Conservation (phyloP, 2,329 filamentous ascomycete genomes). For the Sarocladiaceae sp. region DNA sequence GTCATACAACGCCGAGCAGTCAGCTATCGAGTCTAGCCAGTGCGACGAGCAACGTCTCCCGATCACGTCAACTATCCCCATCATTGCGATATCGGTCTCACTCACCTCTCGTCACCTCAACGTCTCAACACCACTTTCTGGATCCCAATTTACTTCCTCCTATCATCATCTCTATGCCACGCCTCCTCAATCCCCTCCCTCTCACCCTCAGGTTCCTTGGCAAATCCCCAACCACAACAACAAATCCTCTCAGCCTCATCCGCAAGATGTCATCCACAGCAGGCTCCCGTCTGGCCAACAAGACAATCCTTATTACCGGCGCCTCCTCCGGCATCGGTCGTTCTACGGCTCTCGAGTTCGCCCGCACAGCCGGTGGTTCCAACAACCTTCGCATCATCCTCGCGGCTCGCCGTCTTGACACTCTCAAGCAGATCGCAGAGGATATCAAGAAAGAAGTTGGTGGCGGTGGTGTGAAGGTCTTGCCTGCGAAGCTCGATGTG, state of each 20-base stretch:
- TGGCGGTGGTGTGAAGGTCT: constrained; percentile 74
- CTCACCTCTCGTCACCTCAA: background rate
- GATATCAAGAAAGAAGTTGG: constrained; percentile 73
- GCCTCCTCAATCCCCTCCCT: constrained; percentile 9
- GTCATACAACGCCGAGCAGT: too few species aligned
- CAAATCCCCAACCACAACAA: constrained; percentile 10
- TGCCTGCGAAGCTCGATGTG: constrained; percentile 82
- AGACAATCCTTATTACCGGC: constrained; percentile 88
- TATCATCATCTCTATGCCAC: background rate
- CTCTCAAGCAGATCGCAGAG: constrained; percentile 68
- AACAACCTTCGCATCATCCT: constrained; percentile 78
- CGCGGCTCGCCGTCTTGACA: constrained; percentile 81
- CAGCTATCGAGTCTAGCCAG: too few species aligned
- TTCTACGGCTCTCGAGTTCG: constrained; percentile 85
- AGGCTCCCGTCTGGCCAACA: constrained; percentile 83
- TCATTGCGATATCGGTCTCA: background rate
- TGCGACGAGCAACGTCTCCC: background rate
- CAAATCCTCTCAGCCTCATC: background rate
- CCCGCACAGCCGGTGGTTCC: constrained; percentile 69
- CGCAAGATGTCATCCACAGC: constrained; percentile 53
- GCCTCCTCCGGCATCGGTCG: constrained; percentile 90
- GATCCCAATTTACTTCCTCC: background rate
- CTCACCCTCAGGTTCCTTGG: constrained; percentile 10
- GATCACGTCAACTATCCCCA: background rate
- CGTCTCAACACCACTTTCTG: background rate